Evolutionary conservation across 495 filamentous ascomycete species (phyloP).

Genomic region (Neurospora sp.): DNA sequence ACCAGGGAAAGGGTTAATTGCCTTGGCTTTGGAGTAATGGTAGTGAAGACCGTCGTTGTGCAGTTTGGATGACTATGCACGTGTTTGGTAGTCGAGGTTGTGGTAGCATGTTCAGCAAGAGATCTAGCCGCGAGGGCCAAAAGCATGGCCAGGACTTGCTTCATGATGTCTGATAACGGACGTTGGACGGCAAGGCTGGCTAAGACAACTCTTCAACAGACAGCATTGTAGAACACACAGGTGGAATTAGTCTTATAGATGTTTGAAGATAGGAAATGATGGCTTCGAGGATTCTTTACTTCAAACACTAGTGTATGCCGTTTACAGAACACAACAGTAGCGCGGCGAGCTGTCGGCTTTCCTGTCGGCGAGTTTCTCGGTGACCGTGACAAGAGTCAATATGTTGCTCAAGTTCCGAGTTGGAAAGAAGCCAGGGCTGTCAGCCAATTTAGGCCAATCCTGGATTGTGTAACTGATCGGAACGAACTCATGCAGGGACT

Average conservation of each 20-base stretch:
- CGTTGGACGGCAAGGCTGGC: not conserved
- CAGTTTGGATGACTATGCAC: not conserved
- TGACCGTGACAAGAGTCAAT: not conserved
- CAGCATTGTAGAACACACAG: not conserved
- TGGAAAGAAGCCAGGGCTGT: not conserved
- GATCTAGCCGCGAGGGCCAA: not conserved
- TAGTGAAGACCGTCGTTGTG: not conserved
- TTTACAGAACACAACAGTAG: not conserved
- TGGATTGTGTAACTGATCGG: not conserved
- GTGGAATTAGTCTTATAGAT: not conserved
- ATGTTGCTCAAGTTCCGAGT: not conserved
- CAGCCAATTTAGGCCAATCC: not conserved
- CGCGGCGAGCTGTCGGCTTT: not conserved
- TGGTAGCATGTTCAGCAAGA: not conserved
- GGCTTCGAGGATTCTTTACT: not conserved
- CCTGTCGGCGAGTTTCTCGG: not conserved
- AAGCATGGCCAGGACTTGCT: not conserved
- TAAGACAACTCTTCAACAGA: not conserved
- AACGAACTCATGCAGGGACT: not conserved
- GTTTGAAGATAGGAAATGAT: too few relatives aligned
- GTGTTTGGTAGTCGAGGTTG: not conserved
- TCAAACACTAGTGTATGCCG: not conserved
- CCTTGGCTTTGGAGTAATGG: not conserved
- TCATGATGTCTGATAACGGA: not conserved
- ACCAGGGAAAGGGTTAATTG: not conserved